Percentiles rank a stretch among this genome's conserved stretches.
Evolutionary conservation across 257 asterid genomes (phyloP).

Genomic region (Salvia rosmarinus): DNA sequence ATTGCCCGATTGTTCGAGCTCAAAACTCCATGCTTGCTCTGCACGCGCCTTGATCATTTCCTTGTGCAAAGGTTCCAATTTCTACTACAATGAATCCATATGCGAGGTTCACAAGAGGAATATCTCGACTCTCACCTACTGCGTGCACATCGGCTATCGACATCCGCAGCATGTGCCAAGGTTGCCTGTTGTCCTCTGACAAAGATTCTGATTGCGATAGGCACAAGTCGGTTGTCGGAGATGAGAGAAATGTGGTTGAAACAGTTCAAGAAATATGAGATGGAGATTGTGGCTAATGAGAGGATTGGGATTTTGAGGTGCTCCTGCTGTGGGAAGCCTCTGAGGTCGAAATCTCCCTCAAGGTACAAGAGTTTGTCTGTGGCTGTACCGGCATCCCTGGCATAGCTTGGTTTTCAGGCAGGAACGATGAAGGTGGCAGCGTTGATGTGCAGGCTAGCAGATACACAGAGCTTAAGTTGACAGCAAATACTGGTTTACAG

Average conservation of each 20-base stretch:
- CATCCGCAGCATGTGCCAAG: conserved; percentile 70
- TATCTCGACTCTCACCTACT: conserved; percentile 79
- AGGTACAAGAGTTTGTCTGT: conserved; percentile 48
- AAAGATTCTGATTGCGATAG: conserved; percentile 50
- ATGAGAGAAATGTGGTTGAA: conserved; percentile 44
- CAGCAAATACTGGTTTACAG: conserved; percentile 45
- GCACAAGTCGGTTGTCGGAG: conserved; percentile 49
- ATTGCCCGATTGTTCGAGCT: conserved; percentile 67
- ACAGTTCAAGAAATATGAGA: conserved; percentile 39
- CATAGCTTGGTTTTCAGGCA: conserved; percentile 43
- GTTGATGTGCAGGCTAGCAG: conserved; percentile 48
- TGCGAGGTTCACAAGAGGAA: conserved; percentile 85
- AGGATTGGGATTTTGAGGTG: conserved; percentile 43
- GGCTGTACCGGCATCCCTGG: conserved; percentile 70
- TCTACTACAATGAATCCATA: conserved; percentile 72
- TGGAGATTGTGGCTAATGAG: conserved; percentile 32
- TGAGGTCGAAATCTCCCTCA: conserved; percentile 41
- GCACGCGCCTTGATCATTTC: conserved; percentile 74
- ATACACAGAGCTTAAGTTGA: conserved; percentile 61
- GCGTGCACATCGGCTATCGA: conserved; percentile 76
- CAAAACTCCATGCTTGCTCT: conserved; percentile 74
- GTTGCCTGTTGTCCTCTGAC: conserved; percentile 75
- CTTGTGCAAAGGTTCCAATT: conserved; percentile 54
- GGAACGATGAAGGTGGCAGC: conserved; percentile 44
- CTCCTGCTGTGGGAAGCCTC: conserved; percentile 73